phyloP scores from a whole-genome alignment of 345 rosid species.

The Syzygium oleosum region DNA sequence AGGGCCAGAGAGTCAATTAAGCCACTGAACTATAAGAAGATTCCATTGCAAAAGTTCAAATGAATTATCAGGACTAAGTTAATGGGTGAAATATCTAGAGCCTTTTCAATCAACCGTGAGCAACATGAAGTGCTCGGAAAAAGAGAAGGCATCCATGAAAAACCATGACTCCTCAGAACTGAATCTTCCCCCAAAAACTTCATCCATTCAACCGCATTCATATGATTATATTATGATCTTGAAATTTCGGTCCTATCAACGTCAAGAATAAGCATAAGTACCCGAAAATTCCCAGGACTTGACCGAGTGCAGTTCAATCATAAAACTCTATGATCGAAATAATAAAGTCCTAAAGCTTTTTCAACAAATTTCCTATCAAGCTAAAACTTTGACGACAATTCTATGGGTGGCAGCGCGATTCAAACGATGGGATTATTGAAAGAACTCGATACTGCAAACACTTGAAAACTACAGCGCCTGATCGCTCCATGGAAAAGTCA shows the following conservation, averaged over 20 bases:
- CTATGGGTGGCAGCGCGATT: too few species aligned
- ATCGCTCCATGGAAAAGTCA: neutral
- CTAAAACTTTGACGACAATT: too few species aligned
- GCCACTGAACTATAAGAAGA: neutral
- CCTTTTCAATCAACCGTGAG: neutral
- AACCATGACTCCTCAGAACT: neutral
- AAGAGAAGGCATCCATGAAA: neutral
- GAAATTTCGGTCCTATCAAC: neutral
- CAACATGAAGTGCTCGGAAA: neutral
- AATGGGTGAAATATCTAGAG: neutral
- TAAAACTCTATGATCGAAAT: neutral
- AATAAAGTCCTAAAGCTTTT: neutral
- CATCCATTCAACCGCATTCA: neutral
- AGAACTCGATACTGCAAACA: neutral
- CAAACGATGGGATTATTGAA: neutral
- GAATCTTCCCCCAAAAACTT: neutral
- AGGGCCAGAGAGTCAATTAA: neutral
- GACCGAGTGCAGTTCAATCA: neutral
- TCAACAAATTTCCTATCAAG: neutral
- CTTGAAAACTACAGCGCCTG: neutral
- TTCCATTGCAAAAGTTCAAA: neutral
- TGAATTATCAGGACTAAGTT: neutral
- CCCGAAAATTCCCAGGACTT: neutral
- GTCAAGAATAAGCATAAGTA: neutral
- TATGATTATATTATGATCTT: neutral